phyloP scores from a whole-genome alignment of 1,284 basidiomycete genomes.

The Ganoderma multipileum region DNA sequence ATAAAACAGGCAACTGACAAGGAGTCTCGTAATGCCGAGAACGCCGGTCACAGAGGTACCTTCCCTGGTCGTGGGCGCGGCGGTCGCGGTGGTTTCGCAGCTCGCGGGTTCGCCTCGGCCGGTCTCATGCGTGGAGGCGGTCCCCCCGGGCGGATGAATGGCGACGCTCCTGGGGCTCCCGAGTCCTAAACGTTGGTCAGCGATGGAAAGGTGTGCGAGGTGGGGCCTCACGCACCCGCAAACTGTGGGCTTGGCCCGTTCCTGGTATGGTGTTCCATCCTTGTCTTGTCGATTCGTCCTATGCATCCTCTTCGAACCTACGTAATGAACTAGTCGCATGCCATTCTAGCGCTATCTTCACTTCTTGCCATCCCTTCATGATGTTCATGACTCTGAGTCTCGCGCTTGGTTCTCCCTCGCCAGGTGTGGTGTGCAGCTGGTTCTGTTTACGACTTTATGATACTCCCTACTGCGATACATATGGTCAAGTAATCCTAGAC shows the following conservation, averaged over 20 bases:
- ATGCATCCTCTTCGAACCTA: conserved; percentile 20
- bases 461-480: conserved; percentile 22
- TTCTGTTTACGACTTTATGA: conserved; percentile 16
- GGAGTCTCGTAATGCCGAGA: conserved; percentile 55
- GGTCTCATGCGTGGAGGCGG: conserved; percentile 58
- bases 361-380: conserved; percentile 7
- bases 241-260: not conserved
- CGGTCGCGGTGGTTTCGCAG: conserved; percentile 65
- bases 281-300: conserved; percentile 12
- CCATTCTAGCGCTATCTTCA: conserved; percentile 8
- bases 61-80: conserved; percentile 55
- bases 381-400: not conserved
- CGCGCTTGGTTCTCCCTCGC: not conserved
- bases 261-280: conserved; percentile 8
- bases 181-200: conserved; percentile 16
- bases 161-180: conserved; percentile 35
- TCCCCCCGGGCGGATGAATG: conserved; percentile 40
- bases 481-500: conserved; percentile 32
- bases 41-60: conserved; percentile 42
- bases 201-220: not conserved
- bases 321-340: conserved; percentile 21
- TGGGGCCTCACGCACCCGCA: not conserved
- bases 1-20: conserved; percentile 75
- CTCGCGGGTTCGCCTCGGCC: conserved; percentile 70
- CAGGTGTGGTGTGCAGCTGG: not conserved